Evolutionary conservation across 2,329 filamentous ascomycete genomes (phyloP).

Genomic region (Sarocladium brachiariae): DNA sequence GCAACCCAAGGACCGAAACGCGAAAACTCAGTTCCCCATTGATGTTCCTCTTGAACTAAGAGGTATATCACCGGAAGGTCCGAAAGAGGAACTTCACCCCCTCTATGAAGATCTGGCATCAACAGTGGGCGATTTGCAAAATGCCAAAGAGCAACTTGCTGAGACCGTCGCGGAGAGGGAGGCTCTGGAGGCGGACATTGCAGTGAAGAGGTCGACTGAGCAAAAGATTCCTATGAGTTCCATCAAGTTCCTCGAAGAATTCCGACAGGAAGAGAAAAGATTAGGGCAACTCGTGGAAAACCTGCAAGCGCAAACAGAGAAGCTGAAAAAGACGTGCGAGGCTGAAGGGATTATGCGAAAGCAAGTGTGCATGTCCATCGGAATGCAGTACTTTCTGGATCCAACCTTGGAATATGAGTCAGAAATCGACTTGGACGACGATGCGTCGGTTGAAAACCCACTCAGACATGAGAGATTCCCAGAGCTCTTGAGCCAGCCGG

Average conservation of each 20-base stretch:
- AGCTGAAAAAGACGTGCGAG: slow-evolving; percentile 33
- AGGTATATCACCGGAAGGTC: slow-evolving; percentile 28
- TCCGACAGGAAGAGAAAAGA: slow-evolving; percentile 30
- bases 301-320: slow-evolving; percentile 14
- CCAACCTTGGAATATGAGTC: slow-evolving; percentile 26
- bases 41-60: slow-evolving; percentile 26
- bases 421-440: slow-evolving; percentile 34
- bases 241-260: slow-evolving; percentile 12
- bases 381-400: slow-evolving; percentile 33
- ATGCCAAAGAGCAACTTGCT: slow-evolving; percentile 39
- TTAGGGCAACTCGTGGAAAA: slow-evolving; percentile 27
- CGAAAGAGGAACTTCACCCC: slow-evolving; percentile 37
- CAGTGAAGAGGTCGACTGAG: slow-evolving; percentile 19
- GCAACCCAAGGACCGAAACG: not conserved
- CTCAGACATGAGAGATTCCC: slow-evolving; percentile 36
- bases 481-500: slow-evolving; percentile 41
- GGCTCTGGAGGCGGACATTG: slow-evolving; percentile 16
- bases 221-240: not conserved
- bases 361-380: slow-evolving; percentile 25
- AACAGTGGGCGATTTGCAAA: slow-evolving; percentile 36
- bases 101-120: slow-evolving; percentile 37
- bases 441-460: slow-evolving; percentile 15
- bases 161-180: slow-evolving; percentile 36
- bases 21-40: not conserved
- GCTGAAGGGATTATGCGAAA: slow-evolving; percentile 35